A percentile compares a stretch with the other conserved stretches of the same genome.
phyloP scores from a whole-genome alignment of 2,329 filamentous ascomycete genomes.

The Pleomassaria siparia region DNA sequence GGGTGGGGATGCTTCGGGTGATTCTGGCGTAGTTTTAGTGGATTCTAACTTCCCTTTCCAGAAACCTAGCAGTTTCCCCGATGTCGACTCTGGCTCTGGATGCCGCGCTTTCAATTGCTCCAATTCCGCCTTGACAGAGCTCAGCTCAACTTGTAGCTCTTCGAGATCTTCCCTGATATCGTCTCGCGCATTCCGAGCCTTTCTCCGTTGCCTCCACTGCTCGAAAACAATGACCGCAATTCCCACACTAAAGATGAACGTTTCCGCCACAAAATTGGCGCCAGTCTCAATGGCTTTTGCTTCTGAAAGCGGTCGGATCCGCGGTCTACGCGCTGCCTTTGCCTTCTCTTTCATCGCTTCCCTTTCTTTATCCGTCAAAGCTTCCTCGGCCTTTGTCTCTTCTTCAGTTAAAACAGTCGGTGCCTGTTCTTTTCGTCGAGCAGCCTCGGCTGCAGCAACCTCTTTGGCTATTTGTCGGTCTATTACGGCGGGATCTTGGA shows the following conservation, averaged over 20 bases:
- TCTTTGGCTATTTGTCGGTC: constrained; percentile 56
- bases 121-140: constrained; percentile 42
- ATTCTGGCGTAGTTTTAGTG: constrained; percentile 13
- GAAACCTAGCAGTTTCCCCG: constrained; percentile 31
- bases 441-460: constrained; percentile 57
- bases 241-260: constrained; percentile 67
- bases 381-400: constrained; percentile 59
- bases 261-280: constrained; percentile 68
- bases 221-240: constrained; percentile 65
- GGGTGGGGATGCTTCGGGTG: background rate
- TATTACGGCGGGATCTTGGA: constrained; percentile 62
- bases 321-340: constrained; percentile 47
- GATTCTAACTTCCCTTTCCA: constrained; percentile 27
- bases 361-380: constrained; percentile 50
- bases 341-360: constrained; percentile 50
- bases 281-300: constrained; percentile 69
- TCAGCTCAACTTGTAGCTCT: constrained; percentile 55
- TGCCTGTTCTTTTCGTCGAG: constrained; percentile 52
- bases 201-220: constrained; percentile 61
- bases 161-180: constrained; percentile 62
- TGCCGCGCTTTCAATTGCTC: constrained; percentile 43
- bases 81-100: constrained; percentile 19
- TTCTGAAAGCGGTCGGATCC: constrained; percentile 66
- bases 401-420: constrained; percentile 66
- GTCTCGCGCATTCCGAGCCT: constrained; percentile 61